phyloP scores from a whole-genome alignment of 306 rosid genomes.

The Cicer arietinum region DNA sequence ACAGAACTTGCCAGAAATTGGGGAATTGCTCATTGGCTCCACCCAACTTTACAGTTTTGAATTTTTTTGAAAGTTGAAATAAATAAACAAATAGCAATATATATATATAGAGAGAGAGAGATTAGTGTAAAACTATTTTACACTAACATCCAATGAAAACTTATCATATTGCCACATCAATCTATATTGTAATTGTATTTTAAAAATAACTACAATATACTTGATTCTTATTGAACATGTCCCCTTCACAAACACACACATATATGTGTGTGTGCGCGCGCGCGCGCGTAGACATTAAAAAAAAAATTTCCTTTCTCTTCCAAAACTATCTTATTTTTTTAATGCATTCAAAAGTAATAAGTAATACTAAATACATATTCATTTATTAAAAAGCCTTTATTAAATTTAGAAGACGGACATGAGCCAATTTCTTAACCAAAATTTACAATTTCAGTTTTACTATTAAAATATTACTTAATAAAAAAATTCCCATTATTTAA shows the following conservation, averaged over 20 bases:
- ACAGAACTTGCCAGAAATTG: conserved; percentile 83
- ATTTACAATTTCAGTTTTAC: background rate
- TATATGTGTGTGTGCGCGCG: too few relatives aligned
- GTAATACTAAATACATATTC: conserved; percentile 45
- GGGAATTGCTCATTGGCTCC: conserved; percentile 64
- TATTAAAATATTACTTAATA: too few relatives aligned
- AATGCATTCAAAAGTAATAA: conserved; percentile 52
- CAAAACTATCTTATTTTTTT: conserved; percentile 38
- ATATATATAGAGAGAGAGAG: background rate
- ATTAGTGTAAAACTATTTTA: too few relatives aligned
- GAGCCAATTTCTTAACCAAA: background rate
- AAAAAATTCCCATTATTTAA: background rate
- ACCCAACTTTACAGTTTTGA: conserved; percentile 86
- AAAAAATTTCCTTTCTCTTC: conserved; percentile 49
- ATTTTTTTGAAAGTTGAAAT: conserved; percentile 48
- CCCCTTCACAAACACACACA: too few relatives aligned
- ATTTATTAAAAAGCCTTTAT: conserved; percentile 59
- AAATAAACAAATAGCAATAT: conserved; percentile 49
- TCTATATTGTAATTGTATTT: too few relatives aligned
- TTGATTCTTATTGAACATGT: too few relatives aligned
- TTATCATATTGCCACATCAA: too few relatives aligned
- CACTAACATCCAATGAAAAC: too few relatives aligned
- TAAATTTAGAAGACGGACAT: background rate
- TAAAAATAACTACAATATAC: too few relatives aligned
- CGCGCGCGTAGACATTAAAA: background rate